A percentile compares a stretch with the other conserved stretches of the same genome.
Evolutionary conservation across 176 grass and related monocot species (phyloP).

Genomic region (Phoenix dactylifera): DNA sequence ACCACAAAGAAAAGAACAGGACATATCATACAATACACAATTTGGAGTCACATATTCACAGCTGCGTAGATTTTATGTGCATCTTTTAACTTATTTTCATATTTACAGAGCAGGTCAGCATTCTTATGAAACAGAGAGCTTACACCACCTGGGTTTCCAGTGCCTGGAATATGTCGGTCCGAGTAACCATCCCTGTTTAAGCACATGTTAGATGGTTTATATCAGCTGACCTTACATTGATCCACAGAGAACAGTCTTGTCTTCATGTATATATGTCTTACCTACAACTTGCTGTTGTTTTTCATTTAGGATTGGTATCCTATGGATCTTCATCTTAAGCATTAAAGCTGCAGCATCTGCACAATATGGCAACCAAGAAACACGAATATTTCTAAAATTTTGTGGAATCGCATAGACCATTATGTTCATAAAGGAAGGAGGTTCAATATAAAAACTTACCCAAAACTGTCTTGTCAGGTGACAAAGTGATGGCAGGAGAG

Average conservation of each 20-base stretch:
- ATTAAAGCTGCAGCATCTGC: constrained; percentile 78
- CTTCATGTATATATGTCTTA: constrained; percentile 11
- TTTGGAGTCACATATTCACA: no score
- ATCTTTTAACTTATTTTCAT: constrained; percentile 7
- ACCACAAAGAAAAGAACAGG: no score
- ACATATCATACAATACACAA: no score
- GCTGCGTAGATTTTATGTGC: no score
- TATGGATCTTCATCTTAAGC: constrained; percentile 77
- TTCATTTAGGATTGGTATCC: constrained; percentile 66
- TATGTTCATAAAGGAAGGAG: not conserved
- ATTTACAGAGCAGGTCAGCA: constrained; percentile 10
- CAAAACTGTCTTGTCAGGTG: constrained; percentile 53
- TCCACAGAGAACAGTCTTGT: no score
- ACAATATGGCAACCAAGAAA: not conserved
- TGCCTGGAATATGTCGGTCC: constrained; percentile 40
- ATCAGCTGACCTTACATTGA: no score
- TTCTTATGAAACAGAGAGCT: not conserved
- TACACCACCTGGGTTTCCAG: constrained; percentile 27
- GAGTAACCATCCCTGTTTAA: constrained; percentile 43
- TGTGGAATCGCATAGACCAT: no score
- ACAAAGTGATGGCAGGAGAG: constrained; percentile 61
- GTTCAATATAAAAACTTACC: constrained; percentile 21
- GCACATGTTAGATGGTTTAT: no score
- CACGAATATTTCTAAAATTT: no score
- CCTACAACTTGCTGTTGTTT: constrained; percentile 40